A percentile compares a stretch with the other conserved stretches of the same genome.
Evolutionary conservation across 2,329 filamentous ascomycete species (phyloP).

Genomic region (Madurella mycetomatis): DNA sequence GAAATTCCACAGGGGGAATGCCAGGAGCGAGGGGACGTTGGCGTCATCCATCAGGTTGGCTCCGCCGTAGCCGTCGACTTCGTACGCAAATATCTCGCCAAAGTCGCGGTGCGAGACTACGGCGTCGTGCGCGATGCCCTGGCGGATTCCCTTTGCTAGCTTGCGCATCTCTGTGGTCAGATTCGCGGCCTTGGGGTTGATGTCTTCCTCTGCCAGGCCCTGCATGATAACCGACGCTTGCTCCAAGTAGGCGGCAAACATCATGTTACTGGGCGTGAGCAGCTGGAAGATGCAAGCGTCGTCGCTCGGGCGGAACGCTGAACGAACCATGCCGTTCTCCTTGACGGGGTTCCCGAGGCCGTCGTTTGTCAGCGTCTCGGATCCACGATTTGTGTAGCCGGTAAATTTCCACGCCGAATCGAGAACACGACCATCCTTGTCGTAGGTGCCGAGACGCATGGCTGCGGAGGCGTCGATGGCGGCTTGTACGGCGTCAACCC

Average conservation of each 20-base stretch:
- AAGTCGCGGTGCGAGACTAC: slow-evolving; percentile 58
- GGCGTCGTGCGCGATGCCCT: slow-evolving; percentile 47
- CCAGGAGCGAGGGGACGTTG: slow-evolving; percentile 64
- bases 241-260: slow-evolving; percentile 58
- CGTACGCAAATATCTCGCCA: slow-evolving; percentile 69
- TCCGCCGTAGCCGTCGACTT: slow-evolving; percentile 70
- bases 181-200: slow-evolving; percentile 33
- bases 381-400: slow-evolving; percentile 64
- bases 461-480: slow-evolving; percentile 61
- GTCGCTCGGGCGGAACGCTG: slow-evolving; percentile 78
- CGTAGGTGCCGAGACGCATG: slow-evolving; percentile 66
- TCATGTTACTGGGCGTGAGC: slow-evolving; percentile 76
- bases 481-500: slow-evolving; percentile 65
- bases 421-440: slow-evolving; percentile 49
- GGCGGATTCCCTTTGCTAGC: slow-evolving; percentile 57
- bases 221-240: slow-evolving; percentile 49
- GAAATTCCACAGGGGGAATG: slow-evolving; percentile 61
- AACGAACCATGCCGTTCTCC: slow-evolving; percentile 71
- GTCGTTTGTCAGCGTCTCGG: slow-evolving; percentile 68
- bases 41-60: slow-evolving; percentile 67
- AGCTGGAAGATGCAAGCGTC: slow-evolving; percentile 77
- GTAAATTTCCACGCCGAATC: slow-evolving; percentile 64
- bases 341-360: slow-evolving; percentile 76
- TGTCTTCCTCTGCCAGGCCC: slow-evolving; percentile 28
- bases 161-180: slow-evolving; percentile 51